Evolutionary conservation across 176 grass and related monocot species (phyloP), one percentile per base, ranked within the genome.

Genomic region (Melocanna baccifera): DNA sequence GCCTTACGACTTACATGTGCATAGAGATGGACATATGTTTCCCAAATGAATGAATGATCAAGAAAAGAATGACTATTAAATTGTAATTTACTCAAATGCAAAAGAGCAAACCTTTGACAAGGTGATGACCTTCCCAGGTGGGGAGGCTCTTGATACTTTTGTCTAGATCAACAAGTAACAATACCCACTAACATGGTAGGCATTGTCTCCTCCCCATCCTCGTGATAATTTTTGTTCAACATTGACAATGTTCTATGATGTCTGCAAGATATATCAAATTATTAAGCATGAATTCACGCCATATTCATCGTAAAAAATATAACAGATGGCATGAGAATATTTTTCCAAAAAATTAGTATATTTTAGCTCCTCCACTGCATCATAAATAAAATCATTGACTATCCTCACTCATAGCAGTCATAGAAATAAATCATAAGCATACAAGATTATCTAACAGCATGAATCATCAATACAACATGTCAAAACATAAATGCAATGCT

Each of bases 121-220:
- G 82, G 97, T 99, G 52, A 84, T 92, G 41, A 99, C 97, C 87
- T 99, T 99, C 72, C 91, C 97, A 69, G 88, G 87, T 16, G 97
- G 97, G 25, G 97, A 96, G 47, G 90, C 86, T 88, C 97, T 96
- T 89, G 97, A 99, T 67, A 92, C 84, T 67, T 83, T 93, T 92
- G 52, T 96, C 88, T 7, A 65, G 80, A 76, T 99, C 93, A 70
- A 96, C 67, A 99, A 85, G 71, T 96, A 99, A 28, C 93, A 91
- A 90, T 96, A 92, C 69, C 97, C 97, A 88, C 65, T 84, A 45
- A 99, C 97, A 89, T 99, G 93, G 75, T 96, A 96, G 32, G 97
- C 93, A 91, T 96, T 99, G 83, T 96, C 97, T 80, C 97, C 97
- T 73, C 91, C 97, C 93, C 91, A 99, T 56, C 97, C 93, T 81